phyloP scores from a whole-genome alignment of 148 eudicot species.

The Rhododendron griersonianum region DNA sequence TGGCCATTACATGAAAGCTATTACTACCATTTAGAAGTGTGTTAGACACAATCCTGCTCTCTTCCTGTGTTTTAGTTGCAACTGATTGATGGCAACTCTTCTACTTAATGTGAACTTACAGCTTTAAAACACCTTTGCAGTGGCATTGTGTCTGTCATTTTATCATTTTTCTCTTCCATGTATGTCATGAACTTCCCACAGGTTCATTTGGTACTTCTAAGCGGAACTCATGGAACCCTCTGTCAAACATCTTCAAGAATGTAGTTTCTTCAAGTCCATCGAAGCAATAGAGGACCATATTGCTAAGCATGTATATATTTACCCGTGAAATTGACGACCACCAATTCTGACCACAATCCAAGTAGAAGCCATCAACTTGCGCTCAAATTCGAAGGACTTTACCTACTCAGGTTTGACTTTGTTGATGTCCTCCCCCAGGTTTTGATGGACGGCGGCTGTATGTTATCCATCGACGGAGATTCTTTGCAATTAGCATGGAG shows the following conservation, averaged over 20 bases:
- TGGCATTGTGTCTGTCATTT: slow-evolving; percentile 11
- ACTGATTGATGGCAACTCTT: neutral
- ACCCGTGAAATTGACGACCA: slow-evolving; percentile 93
- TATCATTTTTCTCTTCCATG: slow-evolving; percentile 67
- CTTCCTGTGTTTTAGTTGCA: neutral
- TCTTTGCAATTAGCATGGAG: slow-evolving; percentile 15
- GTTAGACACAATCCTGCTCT: neutral
- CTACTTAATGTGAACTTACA: neutral
- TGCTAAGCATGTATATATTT: neutral
- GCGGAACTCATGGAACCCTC: neutral
- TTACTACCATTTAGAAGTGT: neutral
- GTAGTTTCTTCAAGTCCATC: neutral
- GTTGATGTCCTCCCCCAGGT: slow-evolving; percentile 46
- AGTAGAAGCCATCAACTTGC: slow-evolving; percentile 55
- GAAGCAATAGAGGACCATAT: neutral
- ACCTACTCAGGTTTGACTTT: slow-evolving; percentile 52
- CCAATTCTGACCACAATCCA: slow-evolving; percentile 90
- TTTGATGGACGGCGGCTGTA: slow-evolving; percentile 87
- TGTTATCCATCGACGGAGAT: slow-evolving; percentile 76
- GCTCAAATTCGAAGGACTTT: slow-evolving; percentile 41
- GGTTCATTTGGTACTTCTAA: slow-evolving; percentile 19
- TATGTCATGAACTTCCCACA: slow-evolving; percentile 62
- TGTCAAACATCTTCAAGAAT: neutral
- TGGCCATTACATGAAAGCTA: neutral
- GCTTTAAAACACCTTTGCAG: slow-evolving; percentile 36